Base-by-base conservation (phyloP, 2,329 filamentous ascomycete species). In the Colletotrichum somersetense region DNA sequence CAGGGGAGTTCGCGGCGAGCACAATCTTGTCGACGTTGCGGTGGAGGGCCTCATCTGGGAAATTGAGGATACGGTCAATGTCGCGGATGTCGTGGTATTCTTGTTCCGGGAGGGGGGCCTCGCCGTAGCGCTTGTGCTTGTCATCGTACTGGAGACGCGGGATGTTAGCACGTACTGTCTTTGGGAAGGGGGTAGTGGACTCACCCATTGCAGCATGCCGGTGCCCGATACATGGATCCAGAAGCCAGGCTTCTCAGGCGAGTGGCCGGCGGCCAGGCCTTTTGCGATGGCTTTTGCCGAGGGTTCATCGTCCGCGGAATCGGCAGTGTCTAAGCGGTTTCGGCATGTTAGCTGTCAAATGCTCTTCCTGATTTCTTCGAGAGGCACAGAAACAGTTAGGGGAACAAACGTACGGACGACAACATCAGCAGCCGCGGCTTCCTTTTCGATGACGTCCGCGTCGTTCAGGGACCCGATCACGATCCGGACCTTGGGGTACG, bases 21-120 rank as follows among this genome's bases (percentile, higher is more conserved):
- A 94, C 87, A 33, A 93, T 85, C 78, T 90, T 88, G 80, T 96
- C 93, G 5, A 94, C 88, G 76, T 91, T 84, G 18, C 91, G 88
- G 81, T 95, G 92, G 33, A 85, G 77, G 12, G 86, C 90, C 0
- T 80, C 77, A 76, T 90, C 87, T 0, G 90, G 90, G 0, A 92
- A 76, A 14, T 77, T 84, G 1, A 88, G 82, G 46, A 92, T 82
- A 56, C 87, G 86, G 16, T 83, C 81, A 48, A 93, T 85, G 62
- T 86, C 87, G 12, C 87, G 83, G 75, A 89, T 84, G 75, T 93
- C 91, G 76, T 90, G 82, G 79, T 90, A 92, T 63, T 74, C 80
- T 75, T 87, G 79, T 61, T 84, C 83, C 5, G 83, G 79, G 38
- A 83, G 67, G 1, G 85, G 85, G 0, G 80, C 77, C 71, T 86